Conservation (phyloP, 768 basidiomycete genomes). For the Strobilomyces echinocephalus region DNA sequence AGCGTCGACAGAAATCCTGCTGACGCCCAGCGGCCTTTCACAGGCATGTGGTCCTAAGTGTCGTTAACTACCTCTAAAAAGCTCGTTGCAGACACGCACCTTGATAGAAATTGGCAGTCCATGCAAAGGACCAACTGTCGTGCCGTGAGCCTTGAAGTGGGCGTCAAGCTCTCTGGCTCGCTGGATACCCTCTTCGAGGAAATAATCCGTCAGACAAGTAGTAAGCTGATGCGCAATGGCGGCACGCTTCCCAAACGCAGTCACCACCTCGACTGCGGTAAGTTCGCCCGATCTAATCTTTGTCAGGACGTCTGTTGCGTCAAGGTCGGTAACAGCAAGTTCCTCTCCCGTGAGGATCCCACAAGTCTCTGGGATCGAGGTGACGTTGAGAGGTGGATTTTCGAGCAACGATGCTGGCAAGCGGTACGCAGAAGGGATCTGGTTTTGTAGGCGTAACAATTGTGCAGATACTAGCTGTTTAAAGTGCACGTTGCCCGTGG, state of each 20-base stretch:
- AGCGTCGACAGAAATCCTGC: slow-evolving; percentile 32
- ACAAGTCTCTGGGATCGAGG: slow-evolving; percentile 28
- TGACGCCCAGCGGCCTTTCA: slow-evolving; percentile 38
- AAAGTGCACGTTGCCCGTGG: slow-evolving; percentile 21
- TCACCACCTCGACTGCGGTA: slow-evolving; percentile 37
- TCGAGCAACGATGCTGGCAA: slow-evolving; percentile 17
- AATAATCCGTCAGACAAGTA: slow-evolving; percentile 39
- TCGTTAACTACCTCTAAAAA: neutral
- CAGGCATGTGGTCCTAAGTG: slow-evolving; percentile 35
- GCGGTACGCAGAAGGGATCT: slow-evolving; percentile 21
- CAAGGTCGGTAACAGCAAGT: slow-evolving; percentile 32
- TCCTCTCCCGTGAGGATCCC: slow-evolving; percentile 32
- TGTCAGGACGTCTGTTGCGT: slow-evolving; percentile 32
- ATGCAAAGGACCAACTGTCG: slow-evolving; percentile 41
- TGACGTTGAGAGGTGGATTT: slow-evolving; percentile 30
- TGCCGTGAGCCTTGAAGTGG: slow-evolving; percentile 34
- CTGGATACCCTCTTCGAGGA: slow-evolving; percentile 39
- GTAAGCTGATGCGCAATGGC: slow-evolving; percentile 47
- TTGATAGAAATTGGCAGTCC: slow-evolving; percentile 40
- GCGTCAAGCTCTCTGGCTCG: slow-evolving; percentile 41
- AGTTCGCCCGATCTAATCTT: slow-evolving; percentile 28
- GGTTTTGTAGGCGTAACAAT: slow-evolving; percentile 17
- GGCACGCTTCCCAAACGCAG: slow-evolving; percentile 47
- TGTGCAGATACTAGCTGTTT: slow-evolving; percentile 16
- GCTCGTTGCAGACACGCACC: slow-evolving; percentile 14